phyloP scores from a whole-genome alignment of 352 stramenopile genomes.

The Globisporangium cylindrosporum region DNA sequence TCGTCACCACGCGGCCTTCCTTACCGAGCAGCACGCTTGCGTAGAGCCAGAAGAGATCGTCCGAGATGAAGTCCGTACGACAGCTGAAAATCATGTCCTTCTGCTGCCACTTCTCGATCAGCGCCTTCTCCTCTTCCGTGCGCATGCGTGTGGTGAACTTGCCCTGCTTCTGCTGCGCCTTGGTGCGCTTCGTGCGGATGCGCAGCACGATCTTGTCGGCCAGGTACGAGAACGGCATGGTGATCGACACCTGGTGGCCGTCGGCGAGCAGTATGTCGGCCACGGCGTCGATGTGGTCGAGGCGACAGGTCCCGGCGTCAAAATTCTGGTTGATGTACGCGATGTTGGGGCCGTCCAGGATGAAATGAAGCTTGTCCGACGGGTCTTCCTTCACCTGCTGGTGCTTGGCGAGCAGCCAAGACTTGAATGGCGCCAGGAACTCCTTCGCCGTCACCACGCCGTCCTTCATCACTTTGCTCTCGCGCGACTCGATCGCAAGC shows the following conservation, averaged over 20 bases:
- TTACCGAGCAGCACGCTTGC: conserved; percentile 76
- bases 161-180: conserved; percentile 41
- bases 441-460: conserved; percentile 43
- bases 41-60: conserved; percentile 99
- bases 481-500: conserved; percentile 50
- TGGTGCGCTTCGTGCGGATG: conserved; percentile 53
- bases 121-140: conserved; percentile 49
- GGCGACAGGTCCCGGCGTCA: conserved; percentile 88
- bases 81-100: conserved; percentile 91
- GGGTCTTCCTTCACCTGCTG: conserved; percentile 8
- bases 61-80: conserved; percentile 74
- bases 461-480: conserved; percentile 37
- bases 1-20: conserved; percentile 89
- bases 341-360: conserved; percentile 98
- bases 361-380: conserved; percentile 58
- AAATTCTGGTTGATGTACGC: conserved; percentile 98
- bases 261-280: conserved; percentile 78
- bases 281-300: conserved; percentile 94
- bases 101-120: conserved; percentile 63
- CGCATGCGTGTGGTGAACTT: conserved; percentile 51
- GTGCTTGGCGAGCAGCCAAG: conserved; percentile 54
- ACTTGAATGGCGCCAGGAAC: conserved; percentile 59
- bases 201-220: conserved; percentile 59
- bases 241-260: conserved; percentile 78
- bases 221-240: conserved; percentile 66